Percentiles rank a stretch among this genome's conserved stretches.
These are phyloP conservation scores for Botrytis cinerea DNA, from an alignment of 2,329 filamentous ascomycete species.

Conservation along the genomic window DNA sequence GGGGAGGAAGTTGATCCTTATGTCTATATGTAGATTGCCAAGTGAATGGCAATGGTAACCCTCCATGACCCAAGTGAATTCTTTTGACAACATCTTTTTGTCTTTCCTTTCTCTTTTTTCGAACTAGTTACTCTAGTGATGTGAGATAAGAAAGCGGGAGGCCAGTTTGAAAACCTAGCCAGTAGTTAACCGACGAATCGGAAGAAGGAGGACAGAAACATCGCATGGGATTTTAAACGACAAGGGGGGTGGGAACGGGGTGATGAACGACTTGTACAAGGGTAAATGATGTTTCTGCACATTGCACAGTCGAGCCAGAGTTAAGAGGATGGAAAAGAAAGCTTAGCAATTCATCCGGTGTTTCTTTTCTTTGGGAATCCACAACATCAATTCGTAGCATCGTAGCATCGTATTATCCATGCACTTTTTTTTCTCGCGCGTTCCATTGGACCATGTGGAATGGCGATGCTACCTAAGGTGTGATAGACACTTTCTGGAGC, in stretches of 20 bases:
- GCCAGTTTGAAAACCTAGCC: not conserved
- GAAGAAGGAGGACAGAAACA: not conserved
- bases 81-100: not conserved
- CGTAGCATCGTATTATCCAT: not conserved
- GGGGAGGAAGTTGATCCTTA: not conserved
- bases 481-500: not conserved
- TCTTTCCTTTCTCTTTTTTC: not conserved
- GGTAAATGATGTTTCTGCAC: not conserved
- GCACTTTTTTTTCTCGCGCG: not conserved
- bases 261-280: not conserved
- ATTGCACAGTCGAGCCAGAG: not conserved
- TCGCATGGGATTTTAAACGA: not conserved
- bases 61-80: not conserved
- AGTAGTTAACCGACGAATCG: not conserved
- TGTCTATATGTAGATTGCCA: conserved; percentile 9
- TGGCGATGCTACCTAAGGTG: not conserved
- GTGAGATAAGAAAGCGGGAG: not conserved
- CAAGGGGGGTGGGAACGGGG: not conserved
- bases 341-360: not conserved
- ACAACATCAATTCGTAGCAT: not conserved
- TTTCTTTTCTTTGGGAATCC: not conserved
- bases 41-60: not conserved
- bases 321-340: not conserved
- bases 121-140: not conserved
- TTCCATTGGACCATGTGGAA: not conserved